These are phyloP conservation scores for Trametes versicolor DNA, from an alignment of 1,284 basidiomycete species.

Conservation along the genomic window DNA sequence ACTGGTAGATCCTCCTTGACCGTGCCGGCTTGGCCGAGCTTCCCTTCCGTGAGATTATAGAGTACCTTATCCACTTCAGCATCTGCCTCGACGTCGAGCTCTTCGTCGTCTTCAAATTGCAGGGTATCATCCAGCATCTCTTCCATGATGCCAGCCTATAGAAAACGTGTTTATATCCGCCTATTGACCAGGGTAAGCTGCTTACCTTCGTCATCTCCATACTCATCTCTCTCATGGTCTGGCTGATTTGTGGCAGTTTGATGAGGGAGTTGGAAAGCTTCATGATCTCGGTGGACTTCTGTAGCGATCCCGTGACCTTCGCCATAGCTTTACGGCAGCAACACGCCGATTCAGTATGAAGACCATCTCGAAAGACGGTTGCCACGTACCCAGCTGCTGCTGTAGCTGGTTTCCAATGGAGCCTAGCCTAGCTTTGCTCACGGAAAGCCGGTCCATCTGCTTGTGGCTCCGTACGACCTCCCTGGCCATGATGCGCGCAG, in stretches of 20 bases:
- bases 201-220: conserved; percentile 98
- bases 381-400: conserved; percentile 87
- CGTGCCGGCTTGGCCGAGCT: conserved; percentile 85
- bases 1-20: conserved; percentile 85
- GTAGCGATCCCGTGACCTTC: conserved; percentile 96
- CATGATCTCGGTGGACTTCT: conserved; percentile 99
- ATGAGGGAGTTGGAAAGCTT: conserved; percentile 94
- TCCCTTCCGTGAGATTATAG: conserved; percentile 96
- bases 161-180: conserved; percentile 11
- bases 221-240: conserved; percentile 96
- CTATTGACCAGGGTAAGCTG: background rate
- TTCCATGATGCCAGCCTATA: conserved; percentile 92
- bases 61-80: conserved; percentile 97
- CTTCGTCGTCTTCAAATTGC: conserved; percentile 91
- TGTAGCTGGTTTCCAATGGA: conserved; percentile 92
- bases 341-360: background rate
- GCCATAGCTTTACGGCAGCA: conserved; percentile 80
- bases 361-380: conserved; percentile 3
- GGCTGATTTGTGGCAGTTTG: conserved; percentile 92
- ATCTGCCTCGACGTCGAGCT: conserved; percentile 96
- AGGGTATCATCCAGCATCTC: conserved; percentile 93
- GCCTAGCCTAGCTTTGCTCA: conserved; percentile 92
- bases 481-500: conserved; percentile 89
- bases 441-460: conserved; percentile 92
- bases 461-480: conserved; percentile 97